These are phyloP conservation scores for Crithidia acanthocephali DNA, from an alignment of 208 protist species.

Conservation along the genomic window DNA sequence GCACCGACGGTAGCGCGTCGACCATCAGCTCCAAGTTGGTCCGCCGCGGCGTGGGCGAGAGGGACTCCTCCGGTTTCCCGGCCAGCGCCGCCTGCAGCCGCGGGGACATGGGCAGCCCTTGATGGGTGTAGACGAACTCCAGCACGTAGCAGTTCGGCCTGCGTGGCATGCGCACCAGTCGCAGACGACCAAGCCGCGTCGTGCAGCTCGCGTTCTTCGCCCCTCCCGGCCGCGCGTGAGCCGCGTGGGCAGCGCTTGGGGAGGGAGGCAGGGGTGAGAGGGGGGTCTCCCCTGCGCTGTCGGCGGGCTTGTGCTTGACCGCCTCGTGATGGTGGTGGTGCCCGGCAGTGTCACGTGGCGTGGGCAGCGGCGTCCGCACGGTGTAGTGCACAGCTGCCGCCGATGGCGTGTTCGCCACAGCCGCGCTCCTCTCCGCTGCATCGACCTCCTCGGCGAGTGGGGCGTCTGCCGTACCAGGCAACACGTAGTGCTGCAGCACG, in stretches of 20 bases:
- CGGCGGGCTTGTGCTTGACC: not conserved
- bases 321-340: not conserved
- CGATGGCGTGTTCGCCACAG: not conserved
- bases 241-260: not conserved
- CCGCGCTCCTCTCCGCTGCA: not conserved
- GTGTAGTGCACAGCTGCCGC: constrained; percentile 17
- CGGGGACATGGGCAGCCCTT: constrained; percentile 46
- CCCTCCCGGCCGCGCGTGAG: constrained; percentile 6
- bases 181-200: constrained; percentile 40
- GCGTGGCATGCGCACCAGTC: constrained; percentile 48
- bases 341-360: not conserved
- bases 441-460: constrained; percentile 25
- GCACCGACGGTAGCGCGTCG: constrained; percentile 49
- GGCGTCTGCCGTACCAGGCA: constrained; percentile 29
- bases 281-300: not conserved
- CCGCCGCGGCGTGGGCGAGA: constrained; percentile 14
- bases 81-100: constrained; percentile 36
- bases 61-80: constrained; percentile 24
- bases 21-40: constrained; percentile 52
- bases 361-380: not conserved
- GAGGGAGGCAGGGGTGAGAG: not conserved
- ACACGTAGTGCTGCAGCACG: constrained; percentile 36
- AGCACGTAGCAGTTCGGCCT: constrained; percentile 49
- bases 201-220: constrained; percentile 25
- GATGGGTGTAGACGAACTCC: constrained; percentile 74